Evolutionary conservation across 257 asterid species (phyloP), one percentile per base, ranked within the genome.

Genomic region (Forsythia viridissima): DNA sequence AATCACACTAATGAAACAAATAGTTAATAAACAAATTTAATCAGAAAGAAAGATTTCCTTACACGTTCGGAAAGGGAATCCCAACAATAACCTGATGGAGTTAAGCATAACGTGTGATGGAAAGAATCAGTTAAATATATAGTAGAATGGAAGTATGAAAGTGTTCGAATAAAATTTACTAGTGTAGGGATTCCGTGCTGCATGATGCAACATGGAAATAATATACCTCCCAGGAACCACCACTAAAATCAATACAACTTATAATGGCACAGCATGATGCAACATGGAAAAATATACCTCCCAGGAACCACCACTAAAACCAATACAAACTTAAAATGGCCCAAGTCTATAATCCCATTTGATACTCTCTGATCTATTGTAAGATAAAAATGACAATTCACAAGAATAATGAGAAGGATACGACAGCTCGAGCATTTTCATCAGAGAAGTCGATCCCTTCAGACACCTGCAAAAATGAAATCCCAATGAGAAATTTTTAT

Each of bases 391-490:
- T 46, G 77, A 70, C 24, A 72, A 43, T 57, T 76, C 57, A 67
- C 68, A 40, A 72, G 24, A 44, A 73, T 67, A 71, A 48, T 41
- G 46, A 70, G 36, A 91, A 96, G 98, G 97, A 93, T 96, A 96
- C 99, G 79, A 93, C 99, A 77, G 79, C 97, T 76, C 99, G 90
- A 79, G 99, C 99, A 87, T 92, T 91, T 81, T 96, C 97, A 80
- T 96, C 97, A 38, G 99, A 87, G 89, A 96, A 96, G 87, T 96
- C 99, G 82, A 96, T 89, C 82, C 99, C 99, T 93, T 96, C 99
- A 66, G 99, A 93, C 79, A 92, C 96, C 99, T 95, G 89, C 88
- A 89, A 57, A 78, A 73, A 73, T 48, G 46, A 74, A 30, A 51
- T 55, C 68, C 67, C 61, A 79, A 37, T 78, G 61, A 38, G 68